These are phyloP conservation scores for Liquidambar formosana DNA, from an alignment of 164 flowering plant genomes.

Conservation along the genomic window DNA sequence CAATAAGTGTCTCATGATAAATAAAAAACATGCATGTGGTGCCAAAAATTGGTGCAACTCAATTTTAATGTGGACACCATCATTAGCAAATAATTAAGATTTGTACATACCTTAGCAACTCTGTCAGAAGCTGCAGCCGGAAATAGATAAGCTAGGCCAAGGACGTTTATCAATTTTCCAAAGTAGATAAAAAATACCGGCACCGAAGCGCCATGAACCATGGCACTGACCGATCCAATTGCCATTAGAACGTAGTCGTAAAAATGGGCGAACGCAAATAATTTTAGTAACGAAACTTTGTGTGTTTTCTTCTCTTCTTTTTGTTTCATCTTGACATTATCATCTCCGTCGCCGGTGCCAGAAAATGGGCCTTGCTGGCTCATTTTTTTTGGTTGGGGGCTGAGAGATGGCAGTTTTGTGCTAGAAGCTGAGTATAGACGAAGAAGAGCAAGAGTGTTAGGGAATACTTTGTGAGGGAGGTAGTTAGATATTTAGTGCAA, in stretches of 20 bases:
- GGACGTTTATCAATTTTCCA: slow-evolving; percentile 76
- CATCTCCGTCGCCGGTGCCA: slow-evolving; percentile 11
- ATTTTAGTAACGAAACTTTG: slow-evolving; percentile 58
- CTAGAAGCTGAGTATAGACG: too few relatives aligned
- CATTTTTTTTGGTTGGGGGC: slow-evolving; percentile 7
- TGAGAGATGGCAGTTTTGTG: too few relatives aligned
- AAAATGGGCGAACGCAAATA: slow-evolving; percentile 79
- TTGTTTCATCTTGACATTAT: slow-evolving; percentile 16
- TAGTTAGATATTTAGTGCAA: too few relatives aligned
- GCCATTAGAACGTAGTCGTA: slow-evolving; percentile 76
- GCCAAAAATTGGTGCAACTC: too few relatives aligned
- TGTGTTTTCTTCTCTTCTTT: slow-evolving; percentile 21
- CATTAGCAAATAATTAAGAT: not conserved
- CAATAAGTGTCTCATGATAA: too few relatives aligned
- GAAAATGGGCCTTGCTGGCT: slow-evolving; percentile 14
- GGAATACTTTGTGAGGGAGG: too few relatives aligned
- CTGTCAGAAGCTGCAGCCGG: slow-evolving; percentile 70
- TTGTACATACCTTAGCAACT: slow-evolving; percentile 76
- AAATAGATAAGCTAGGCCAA: slow-evolving; percentile 80
- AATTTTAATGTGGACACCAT: too few relatives aligned
- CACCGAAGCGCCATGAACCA: slow-evolving; percentile 87
- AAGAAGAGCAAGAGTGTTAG: too few relatives aligned
- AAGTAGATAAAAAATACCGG: slow-evolving; percentile 96
- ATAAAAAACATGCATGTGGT: too few relatives aligned
- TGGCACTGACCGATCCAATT: slow-evolving; percentile 79